A percentile compares a stretch with the other conserved stretches of the same genome.
Evolutionary conservation across 805 yeast species (phyloP).

Genomic region (Pichia scutulata): DNA sequence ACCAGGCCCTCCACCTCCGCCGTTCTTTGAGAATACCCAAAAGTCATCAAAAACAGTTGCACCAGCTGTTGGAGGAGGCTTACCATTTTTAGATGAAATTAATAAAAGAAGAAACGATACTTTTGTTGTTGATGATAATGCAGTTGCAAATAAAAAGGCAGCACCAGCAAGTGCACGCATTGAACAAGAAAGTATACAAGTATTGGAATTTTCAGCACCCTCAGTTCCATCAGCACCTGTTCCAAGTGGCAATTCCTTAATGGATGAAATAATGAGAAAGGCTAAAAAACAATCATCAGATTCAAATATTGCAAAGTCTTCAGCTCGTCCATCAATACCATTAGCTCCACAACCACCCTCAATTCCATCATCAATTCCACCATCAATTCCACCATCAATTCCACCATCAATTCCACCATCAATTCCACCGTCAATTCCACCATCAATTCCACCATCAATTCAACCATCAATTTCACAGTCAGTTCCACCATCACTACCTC

Average conservation of each 20-base stretch:
- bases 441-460: conserved; percentile 15
- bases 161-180: conserved; percentile 23
- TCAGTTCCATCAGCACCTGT: conserved; percentile 18
- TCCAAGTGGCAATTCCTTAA: conserved; percentile 14
- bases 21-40: not conserved
- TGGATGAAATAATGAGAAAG: conserved; percentile 10
- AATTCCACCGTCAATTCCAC: conserved; percentile 19
- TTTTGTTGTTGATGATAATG: conserved; percentile 36
- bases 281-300: conserved; percentile 4
- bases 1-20: conserved; percentile 13
- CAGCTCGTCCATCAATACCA: conserved; percentile 5
- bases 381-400: not conserved
- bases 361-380: conserved; percentile 2
- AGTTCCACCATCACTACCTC: conserved; percentile 8
- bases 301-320: conserved; percentile 1
- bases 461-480: conserved; percentile 16
- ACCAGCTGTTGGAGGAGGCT: conserved; percentile 32
- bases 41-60: conserved; percentile 7
- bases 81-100: conserved; percentile 54
- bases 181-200: conserved; percentile 12
- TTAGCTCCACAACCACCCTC: too few species aligned
- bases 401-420: conserved; percentile 11
- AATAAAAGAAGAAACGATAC: conserved; percentile 47
- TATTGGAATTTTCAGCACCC: conserved; percentile 16
- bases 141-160: conserved; percentile 13